Conservation (phyloP, 495 filamentous ascomycete genomes). For the Penicillium atrosanguineum region DNA sequence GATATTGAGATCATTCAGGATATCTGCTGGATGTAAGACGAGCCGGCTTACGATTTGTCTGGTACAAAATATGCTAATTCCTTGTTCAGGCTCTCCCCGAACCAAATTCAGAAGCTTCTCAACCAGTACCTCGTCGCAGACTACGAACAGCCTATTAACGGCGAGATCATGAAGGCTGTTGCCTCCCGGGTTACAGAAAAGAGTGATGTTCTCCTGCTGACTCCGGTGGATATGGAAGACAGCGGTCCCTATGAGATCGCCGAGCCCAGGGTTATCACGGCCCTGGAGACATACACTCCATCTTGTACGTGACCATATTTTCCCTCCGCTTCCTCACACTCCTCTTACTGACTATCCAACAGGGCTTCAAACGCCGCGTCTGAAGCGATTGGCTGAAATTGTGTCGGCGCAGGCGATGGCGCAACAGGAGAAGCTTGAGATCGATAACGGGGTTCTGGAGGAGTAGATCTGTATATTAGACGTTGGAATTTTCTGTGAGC, state of each 20-base stretch:
- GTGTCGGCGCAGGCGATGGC: constrained; percentile 93
- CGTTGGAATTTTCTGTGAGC: constrained; percentile 23
- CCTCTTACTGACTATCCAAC: constrained; percentile 16
- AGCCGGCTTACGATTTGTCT: not conserved
- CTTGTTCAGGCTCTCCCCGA: constrained; percentile 77
- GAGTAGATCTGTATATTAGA: constrained; percentile 38
- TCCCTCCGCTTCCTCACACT: not conserved
- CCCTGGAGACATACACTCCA: constrained; percentile 95
- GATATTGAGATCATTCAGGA: constrained; percentile 99
- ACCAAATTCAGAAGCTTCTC: constrained; percentile 97
- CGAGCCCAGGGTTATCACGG: constrained; percentile 91
- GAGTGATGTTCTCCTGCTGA: constrained; percentile 89
- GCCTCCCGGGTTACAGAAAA: constrained; percentile 97
- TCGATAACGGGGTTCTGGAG: constrained; percentile 36
- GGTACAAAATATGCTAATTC: constrained; percentile 3
- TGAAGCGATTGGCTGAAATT: constrained; percentile 95
- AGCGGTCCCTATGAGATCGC: constrained; percentile 99
- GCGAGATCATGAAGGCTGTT: constrained; percentile 99
- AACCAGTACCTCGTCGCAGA: constrained; percentile 99
- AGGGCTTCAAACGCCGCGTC: constrained; percentile 92
- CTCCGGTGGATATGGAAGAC: constrained; percentile 98
- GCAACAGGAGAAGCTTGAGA: constrained; percentile 82
- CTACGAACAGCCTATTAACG: constrained; percentile 99
- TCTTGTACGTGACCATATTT: constrained; percentile 62
- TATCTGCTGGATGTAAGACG: constrained; percentile 96